Conservation (phyloP, 2,329 filamentous ascomycete species). For the Colletotrichum spaethianum region DNA sequence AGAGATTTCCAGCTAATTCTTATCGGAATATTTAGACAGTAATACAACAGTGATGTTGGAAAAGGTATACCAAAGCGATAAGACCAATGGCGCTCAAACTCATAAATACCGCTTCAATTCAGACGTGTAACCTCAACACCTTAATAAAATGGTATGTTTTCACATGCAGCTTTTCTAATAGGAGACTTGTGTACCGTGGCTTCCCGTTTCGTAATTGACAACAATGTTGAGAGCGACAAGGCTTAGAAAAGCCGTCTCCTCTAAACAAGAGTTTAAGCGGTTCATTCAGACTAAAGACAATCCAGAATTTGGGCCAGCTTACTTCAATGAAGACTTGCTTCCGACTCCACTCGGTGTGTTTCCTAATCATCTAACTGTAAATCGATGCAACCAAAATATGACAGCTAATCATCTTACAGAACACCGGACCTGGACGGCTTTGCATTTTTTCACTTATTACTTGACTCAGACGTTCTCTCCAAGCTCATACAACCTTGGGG, state of each 20-base stretch:
- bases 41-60: not conserved
- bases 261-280: conserved; percentile 36
- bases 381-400: rapidly evolving
- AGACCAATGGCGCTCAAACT: not conserved
- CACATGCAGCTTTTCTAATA: not conserved
- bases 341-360: conserved; percentile 42
- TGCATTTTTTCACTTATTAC: conserved; percentile 52
- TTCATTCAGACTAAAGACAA: conserved; percentile 38
- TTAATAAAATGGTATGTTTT: not conserved
- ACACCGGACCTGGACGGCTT: conserved; percentile 44
- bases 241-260: conserved; percentile 37
- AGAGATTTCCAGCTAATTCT: not conserved
- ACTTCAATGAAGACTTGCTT: conserved; percentile 47
- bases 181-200: not conserved
- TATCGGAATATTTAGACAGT: not conserved
- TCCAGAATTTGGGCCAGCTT: conserved; percentile 32
- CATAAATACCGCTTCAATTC: not conserved
- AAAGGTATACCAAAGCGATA: not conserved
- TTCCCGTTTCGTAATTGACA: too few species aligned
- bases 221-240: not conserved
- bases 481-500: conserved; percentile 51
- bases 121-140: not conserved
- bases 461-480: conserved; percentile 51
- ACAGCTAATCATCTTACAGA: not conserved
- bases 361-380: not conserved